phyloP scores from a whole-genome alignment of 169 alveolate species.

The Cryptosporidium sp. region DNA sequence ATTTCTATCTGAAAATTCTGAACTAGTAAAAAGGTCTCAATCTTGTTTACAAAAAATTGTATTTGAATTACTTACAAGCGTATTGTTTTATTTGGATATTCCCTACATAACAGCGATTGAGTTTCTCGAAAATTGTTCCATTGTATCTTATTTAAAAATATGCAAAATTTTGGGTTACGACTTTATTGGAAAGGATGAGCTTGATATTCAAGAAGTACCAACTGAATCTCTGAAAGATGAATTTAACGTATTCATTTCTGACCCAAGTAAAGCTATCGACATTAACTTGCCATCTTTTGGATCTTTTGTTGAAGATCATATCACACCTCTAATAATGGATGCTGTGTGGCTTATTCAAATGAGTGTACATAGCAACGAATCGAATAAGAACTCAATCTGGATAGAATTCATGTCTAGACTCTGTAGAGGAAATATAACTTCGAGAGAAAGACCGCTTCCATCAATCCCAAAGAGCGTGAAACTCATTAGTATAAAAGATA shows the following conservation, averaged over 20 bases:
- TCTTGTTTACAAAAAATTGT: constrained; percentile 32
- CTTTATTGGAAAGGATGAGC: constrained; percentile 42
- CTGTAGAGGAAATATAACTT: constrained; percentile 61
- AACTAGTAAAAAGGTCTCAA: constrained; percentile 13
- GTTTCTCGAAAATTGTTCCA: constrained; percentile 59
- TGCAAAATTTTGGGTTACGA: constrained; percentile 27
- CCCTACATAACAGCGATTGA: constrained; percentile 12
- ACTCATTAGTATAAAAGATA: constrained; percentile 23
- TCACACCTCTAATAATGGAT: constrained; percentile 71
- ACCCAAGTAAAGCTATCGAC: neutral
- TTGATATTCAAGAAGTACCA: constrained; percentile 32
- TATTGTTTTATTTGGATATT: constrained; percentile 28
- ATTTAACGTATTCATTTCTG: constrained; percentile 2
- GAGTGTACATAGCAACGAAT: constrained; percentile 2
- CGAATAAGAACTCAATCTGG: constrained; percentile 12
- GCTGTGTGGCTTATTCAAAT: constrained; percentile 58
- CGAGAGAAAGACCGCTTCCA: constrained; percentile 46
- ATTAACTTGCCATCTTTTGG: constrained; percentile 18
- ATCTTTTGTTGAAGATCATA: constrained; percentile 16
- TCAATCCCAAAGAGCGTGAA: constrained; percentile 64
- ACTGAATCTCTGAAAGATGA: constrained; percentile 11
- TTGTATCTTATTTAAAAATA: constrained; percentile 47
- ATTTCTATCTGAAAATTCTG: constrained; percentile 26
- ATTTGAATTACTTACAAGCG: constrained; percentile 39
- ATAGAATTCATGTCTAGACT: constrained; percentile 55